These are phyloP conservation scores for Globisporangium echinulatum DNA, from an alignment of 352 stramenopile genomes.

Conservation along the genomic window DNA sequence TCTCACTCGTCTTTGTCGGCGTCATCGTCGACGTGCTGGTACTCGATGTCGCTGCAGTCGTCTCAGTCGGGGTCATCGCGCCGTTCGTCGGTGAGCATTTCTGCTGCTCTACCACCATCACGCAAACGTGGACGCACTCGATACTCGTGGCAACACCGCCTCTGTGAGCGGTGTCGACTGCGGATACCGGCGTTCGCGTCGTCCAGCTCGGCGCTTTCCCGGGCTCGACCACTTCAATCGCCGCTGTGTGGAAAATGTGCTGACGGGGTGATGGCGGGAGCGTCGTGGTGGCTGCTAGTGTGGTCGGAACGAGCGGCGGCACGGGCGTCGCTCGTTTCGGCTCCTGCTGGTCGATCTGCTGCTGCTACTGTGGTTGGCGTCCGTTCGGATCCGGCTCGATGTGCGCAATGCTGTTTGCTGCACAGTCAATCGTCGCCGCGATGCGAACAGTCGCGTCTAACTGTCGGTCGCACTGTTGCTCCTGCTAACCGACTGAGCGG, in stretches of 20 bases:
- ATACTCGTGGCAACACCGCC: conserved; percentile 9
- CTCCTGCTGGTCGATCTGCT: conserved; percentile 10
- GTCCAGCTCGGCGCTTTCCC: conserved; percentile 37
- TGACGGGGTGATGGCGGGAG: conserved; percentile 2
- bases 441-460: neutral
- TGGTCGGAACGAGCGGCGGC: conserved; percentile 11
- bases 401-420: neutral
- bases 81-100: conserved; percentile 21
- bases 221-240: conserved; percentile 48
- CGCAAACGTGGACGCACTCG: conserved; percentile 45
- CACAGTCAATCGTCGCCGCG: neutral
- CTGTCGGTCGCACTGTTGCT: neutral
- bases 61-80: conserved; percentile 14
- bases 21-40: conserved; percentile 17
- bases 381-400: no score
- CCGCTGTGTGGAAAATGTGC: conserved; percentile 27
- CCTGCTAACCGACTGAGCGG: neutral
- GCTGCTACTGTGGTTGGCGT: conserved; percentile 1
- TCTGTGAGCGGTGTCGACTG: conserved; percentile 20
- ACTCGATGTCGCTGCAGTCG: conserved; percentile 16
- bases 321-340: conserved; percentile 12
- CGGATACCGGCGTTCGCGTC: conserved; percentile 21
- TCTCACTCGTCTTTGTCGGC: conserved; percentile 10
- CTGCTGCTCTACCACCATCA: conserved; percentile 62
- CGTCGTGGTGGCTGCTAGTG: conserved; percentile 8